Percentiles rank a stretch among this genome's conserved stretches.
Conservation (phyloP, 371 early-diverging fungal genomes). For the Phascolomyces articulosus region DNA sequence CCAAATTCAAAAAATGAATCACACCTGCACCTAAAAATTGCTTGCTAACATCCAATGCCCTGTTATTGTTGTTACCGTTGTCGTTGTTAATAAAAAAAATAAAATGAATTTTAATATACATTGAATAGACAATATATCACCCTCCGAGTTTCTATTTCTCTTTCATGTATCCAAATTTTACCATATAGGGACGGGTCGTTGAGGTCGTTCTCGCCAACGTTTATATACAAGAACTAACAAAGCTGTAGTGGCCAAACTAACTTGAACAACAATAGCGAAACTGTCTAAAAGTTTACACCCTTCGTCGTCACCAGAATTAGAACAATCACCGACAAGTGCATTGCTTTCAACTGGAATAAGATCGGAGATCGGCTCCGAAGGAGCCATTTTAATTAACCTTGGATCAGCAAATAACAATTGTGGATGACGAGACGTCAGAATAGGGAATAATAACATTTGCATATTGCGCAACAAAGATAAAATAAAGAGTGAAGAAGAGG, state of each 20-base stretch:
- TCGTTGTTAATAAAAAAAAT: too few relatives aligned
- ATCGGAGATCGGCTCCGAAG: constrained; percentile 1
- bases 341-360: too few relatives aligned
- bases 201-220: constrained; percentile 61
- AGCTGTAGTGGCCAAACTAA: constrained; percentile 58
- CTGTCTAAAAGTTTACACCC: constrained; percentile 61
- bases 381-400: background rate
- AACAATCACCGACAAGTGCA: background rate
- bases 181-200: constrained; percentile 67
- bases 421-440: constrained; percentile 10
- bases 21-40: constrained; percentile 64
- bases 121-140: too few relatives aligned
- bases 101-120: too few relatives aligned
- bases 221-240: constrained; percentile 63
- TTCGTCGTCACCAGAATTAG: constrained; percentile 27
- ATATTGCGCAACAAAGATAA: background rate
- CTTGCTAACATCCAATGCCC: constrained; percentile 70
- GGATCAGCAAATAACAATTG: constrained; percentile 13
- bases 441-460: constrained; percentile 14
- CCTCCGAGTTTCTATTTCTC: too few relatives aligned
- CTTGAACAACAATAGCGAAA: constrained; percentile 70
- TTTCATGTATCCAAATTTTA: too few relatives aligned
- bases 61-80: constrained; percentile 18
- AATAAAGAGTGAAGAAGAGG: background rate
- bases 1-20: constrained; percentile 62